phyloP scores from a whole-genome alignment of 306 rosid species.

The Ammopiptanthus mongolicus region DNA sequence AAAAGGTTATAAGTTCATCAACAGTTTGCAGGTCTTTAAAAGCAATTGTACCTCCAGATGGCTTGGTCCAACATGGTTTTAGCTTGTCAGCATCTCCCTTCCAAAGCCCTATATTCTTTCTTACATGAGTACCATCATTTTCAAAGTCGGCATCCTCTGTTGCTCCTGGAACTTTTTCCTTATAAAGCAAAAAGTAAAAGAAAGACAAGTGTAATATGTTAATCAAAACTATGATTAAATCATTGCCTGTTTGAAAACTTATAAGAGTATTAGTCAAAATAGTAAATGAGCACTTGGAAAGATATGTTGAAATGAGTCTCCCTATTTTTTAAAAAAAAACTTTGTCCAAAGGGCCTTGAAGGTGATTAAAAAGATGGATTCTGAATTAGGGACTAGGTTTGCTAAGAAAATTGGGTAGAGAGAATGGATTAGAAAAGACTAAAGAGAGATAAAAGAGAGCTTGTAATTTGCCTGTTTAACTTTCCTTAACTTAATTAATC shows the following conservation, averaged over 20 bases:
- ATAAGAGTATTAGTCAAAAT: not conserved
- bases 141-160: slow-evolving; percentile 45
- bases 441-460: not conserved
- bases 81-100: slow-evolving; percentile 57
- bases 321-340: not conserved
- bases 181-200: slow-evolving; percentile 10
- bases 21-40: not conserved
- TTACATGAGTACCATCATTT: slow-evolving; percentile 34
- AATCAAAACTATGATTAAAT: not conserved
- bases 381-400: not conserved
- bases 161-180: slow-evolving; percentile 80
- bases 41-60: slow-evolving; percentile 48
- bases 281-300: not conserved
- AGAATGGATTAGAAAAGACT: not conserved
- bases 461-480: not conserved
- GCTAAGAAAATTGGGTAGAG: not conserved
- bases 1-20: not conserved
- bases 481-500: not conserved
- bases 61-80: slow-evolving; percentile 82
- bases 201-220: not conserved
- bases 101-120: slow-evolving; percentile 56
- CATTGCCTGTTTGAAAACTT: not conserved
- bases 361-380: not conserved
- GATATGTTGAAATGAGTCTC: not conserved
- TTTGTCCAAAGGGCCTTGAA: not conserved